A percentile compares a stretch with the other conserved stretches of the same genome.
These are phyloP conservation scores for Aureobasidium melanogenum DNA, from an alignment of 2,329 filamentous ascomycete species.

Conservation along the genomic window DNA sequence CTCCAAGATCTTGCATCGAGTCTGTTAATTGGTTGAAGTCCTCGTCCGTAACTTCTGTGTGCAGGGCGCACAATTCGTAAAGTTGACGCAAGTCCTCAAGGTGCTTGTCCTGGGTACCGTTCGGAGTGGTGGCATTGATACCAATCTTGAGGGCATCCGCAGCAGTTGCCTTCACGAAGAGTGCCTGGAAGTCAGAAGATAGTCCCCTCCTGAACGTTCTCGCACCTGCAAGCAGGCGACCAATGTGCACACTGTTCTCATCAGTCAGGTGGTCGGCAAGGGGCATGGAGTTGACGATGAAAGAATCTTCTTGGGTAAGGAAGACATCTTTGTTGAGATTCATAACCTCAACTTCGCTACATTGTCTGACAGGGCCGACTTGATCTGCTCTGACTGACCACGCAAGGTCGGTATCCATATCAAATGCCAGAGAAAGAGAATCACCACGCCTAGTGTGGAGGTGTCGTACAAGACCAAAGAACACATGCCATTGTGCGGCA, in stretches of 20 bases:
- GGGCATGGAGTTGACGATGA: constrained; percentile 17
- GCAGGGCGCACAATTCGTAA: constrained; percentile 70
- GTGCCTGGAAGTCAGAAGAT: constrained; percentile 17
- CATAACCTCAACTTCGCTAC: constrained; percentile 67
- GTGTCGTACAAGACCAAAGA: constrained; percentile 77
- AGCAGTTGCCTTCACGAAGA: constrained; percentile 39
- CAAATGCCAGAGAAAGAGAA: constrained; percentile 67
- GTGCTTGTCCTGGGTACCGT: constrained; percentile 11
- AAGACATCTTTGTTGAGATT: constrained; percentile 54
- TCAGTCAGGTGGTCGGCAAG: constrained; percentile 15
- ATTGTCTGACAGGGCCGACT: constrained; percentile 68
- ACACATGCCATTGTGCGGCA: constrained; percentile 79
- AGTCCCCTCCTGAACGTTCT: constrained; percentile 17
- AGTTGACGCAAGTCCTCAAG: constrained; percentile 46
- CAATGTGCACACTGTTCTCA: constrained; percentile 11
- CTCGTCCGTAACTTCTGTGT: constrained; percentile 72
- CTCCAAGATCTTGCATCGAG: constrained; percentile 56
- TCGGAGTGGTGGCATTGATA: not conserved
- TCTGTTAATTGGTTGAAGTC: constrained; percentile 63
- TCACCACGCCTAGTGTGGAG: constrained; percentile 81
- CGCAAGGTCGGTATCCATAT: constrained; percentile 59
- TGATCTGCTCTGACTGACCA: constrained; percentile 83
- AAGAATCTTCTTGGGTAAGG: constrained; percentile 20
- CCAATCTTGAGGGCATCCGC: constrained; percentile 10
- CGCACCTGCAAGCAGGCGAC: constrained; percentile 18